A percentile compares a stretch with the other conserved stretches of the same genome.
Conservation (phyloP, 169 alveolate species). For the Ichthyophthirius multifiliis region DNA sequence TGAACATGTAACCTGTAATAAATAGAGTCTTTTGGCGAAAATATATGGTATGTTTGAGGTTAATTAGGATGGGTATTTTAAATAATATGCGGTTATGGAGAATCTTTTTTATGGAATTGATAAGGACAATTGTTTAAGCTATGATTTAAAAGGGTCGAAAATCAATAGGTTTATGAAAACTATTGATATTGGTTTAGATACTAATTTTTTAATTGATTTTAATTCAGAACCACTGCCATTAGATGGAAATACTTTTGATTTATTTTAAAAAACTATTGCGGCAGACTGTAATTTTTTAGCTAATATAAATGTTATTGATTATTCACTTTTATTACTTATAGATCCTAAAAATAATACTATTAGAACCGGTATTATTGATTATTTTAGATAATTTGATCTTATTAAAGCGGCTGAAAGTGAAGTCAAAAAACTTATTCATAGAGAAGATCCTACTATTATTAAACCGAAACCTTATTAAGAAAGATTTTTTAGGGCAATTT, state of each 20-base stretch:
- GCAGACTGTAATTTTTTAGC: conserved; percentile 15
- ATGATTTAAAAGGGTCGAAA: conserved; percentile 34
- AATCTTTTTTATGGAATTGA: conserved; percentile 31
- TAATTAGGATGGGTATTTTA: background rate
- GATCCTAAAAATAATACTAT: background rate
- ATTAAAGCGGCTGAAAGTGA: conserved; percentile 12
- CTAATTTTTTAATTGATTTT: conserved; percentile 28
- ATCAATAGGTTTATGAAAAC: conserved; percentile 20
- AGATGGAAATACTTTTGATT: background rate
- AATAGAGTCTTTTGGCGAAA: background rate
- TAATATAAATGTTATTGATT: conserved; percentile 12
- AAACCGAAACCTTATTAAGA: conserved; percentile 1
- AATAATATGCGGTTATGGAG: conserved; percentile 26
- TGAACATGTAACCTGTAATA: conserved; percentile 4
- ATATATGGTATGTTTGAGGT: conserved; percentile 29
- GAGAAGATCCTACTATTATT: conserved; percentile 19
- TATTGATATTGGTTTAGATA: conserved; percentile 10
- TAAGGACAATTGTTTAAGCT: background rate
- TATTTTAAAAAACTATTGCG: background rate
- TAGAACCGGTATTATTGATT: conserved; percentile 33
- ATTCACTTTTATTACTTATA: conserved; percentile 5
- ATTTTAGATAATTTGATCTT: conserved; percentile 11
- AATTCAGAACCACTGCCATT: conserved; percentile 29
- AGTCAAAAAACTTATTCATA: background rate
- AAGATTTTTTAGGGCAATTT: background rate